Evolutionary conservation across 2,329 filamentous ascomycete genomes (phyloP).

Genomic region (Neonectria neomacrospora): DNA sequence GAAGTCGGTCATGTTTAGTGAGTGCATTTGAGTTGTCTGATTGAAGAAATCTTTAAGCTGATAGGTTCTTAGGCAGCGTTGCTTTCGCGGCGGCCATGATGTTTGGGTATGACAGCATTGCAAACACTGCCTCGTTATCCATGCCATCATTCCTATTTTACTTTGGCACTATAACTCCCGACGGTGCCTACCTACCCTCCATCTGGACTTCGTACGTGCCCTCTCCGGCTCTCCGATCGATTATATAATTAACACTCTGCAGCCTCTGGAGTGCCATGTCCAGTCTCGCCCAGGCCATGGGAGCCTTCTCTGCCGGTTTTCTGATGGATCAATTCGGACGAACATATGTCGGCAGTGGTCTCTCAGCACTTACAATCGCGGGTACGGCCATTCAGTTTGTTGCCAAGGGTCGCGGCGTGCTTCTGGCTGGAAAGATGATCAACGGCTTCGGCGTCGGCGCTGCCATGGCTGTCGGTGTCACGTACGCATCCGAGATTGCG

Average conservation of each 20-base stretch:
- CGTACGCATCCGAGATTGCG: constrained; percentile 23
- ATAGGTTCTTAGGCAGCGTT: constrained; percentile 14
- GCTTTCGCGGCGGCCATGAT: constrained; percentile 23
- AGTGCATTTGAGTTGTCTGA: neutral
- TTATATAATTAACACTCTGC: neutral
- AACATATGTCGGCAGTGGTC: constrained; percentile 8
- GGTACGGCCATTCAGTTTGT: constrained; percentile 18
- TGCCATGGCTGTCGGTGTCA: constrained; percentile 19
- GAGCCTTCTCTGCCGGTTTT: constrained; percentile 18
- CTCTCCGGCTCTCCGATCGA: neutral
- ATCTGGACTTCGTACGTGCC: constrained; percentile 23
- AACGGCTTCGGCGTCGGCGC: constrained; percentile 23
- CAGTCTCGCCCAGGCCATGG: constrained; percentile 16
- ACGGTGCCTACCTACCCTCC: constrained; percentile 15
- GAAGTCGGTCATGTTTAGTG: constrained; percentile 22
- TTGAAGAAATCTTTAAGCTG: neutral
- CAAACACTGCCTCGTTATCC: constrained; percentile 16
- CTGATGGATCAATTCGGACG: constrained; percentile 24
- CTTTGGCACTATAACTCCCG: constrained; percentile 6
- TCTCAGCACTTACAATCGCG: constrained; percentile 17
- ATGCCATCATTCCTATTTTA: constrained; percentile 24
- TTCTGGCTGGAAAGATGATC: constrained; percentile 24
- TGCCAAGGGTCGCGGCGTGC: constrained; percentile 7
- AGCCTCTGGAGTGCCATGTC: constrained; percentile 25
- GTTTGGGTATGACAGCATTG: constrained; percentile 23